Evolutionary conservation across 345 rosid genomes (phyloP), one percentile per base, ranked within the genome.

Genomic region (Mangifera indica): DNA sequence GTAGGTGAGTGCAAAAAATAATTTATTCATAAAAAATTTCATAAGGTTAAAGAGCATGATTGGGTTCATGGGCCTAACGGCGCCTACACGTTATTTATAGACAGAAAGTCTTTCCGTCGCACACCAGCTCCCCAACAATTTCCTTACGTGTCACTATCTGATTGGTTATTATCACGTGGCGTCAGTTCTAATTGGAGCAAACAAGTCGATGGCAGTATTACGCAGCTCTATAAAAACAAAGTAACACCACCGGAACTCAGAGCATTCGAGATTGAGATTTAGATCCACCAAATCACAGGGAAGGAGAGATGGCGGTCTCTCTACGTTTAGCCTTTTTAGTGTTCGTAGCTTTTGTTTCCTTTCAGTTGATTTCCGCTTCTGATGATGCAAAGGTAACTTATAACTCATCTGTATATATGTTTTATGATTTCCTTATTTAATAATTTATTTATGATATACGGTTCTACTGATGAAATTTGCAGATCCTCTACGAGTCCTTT

Each of bases 401-500:
- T 42, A 24, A 63, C 20, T 14, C 32, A 0, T 12, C 18, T 22
- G 12, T 29, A 0, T n/a, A 20, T 20, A 4, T 75, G 15, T 4
- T 10, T 44, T 40, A 8, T 7, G 14, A 48, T 11, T 60, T 0
- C 2, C 17, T 13, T 45, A 1, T 45, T 44, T 49, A n/a, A n/a
- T n/a, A n/a, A 12, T 67, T 4, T 63, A 6, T 8, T 18, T n/a
- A 10, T 54, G 3, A 4, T 51, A 10, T 17, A 42, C 9, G 6
- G 44, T 14, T 59, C 49, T 70, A 64, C 58, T 59, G 64, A 7
- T n/a, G 4, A 14, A 40, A 67, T 54, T 34, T 82, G 55, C 79
- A 92, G 97, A 81, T 87, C 69, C 76, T 92, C 0, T 83, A 88
- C 74, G 97, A 92, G 58, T 81, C 93, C 14, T 92, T 90, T 52